Base-by-base conservation (phyloP, 805 yeast species). In the Nakazawaea sp. region DNA sequence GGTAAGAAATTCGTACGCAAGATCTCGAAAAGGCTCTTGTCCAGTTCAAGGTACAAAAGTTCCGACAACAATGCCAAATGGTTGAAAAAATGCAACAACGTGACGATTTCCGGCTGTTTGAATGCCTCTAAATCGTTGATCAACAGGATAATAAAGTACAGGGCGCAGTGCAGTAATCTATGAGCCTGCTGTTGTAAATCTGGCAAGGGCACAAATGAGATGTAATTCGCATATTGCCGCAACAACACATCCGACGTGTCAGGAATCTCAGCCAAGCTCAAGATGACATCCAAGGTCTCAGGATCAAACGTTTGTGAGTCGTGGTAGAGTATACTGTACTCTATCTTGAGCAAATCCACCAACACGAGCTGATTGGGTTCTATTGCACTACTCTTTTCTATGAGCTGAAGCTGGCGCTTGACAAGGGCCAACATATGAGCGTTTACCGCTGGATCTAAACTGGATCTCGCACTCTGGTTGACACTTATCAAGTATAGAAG, bases 11-110 rank as follows among this genome's bases (percentile, higher is more conserved):
- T 4, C 10, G 18, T 5, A 11, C 27, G 12, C 6, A 38, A 13
- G 7, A 8, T 6, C 16, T 24, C 17, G 11, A 38, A 38, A 7
- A 38, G 25, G 2, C 4, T 6, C 5, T 18, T 18, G n/a, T 24
- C 21, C 4, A 19, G 23, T 4, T 18, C 13, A n/a, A 9, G 28
- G 15, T 25, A 38, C 15, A 38, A 20, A 2, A 21, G 12, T 38
- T 38, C 37, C 4, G 37, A 27, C 18, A 38, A 23, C 2, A 8
- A n/a, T 8, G 35, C 16, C 12, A 38, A 18, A 12, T 33, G 36
- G 27, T 38, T 38, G 33, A 38, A 33, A 12, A 23, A 38, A 25
- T 38, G 27, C 27, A 38, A 33, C 4, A 38, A 16, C 27, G 30
- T 28, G 26, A 38, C 24, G 18, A 18, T 15, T 13, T 29, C 19